Conservation (phyloP, 768 basidiomycete genomes). For the Exsudoporus frostii region DNA sequence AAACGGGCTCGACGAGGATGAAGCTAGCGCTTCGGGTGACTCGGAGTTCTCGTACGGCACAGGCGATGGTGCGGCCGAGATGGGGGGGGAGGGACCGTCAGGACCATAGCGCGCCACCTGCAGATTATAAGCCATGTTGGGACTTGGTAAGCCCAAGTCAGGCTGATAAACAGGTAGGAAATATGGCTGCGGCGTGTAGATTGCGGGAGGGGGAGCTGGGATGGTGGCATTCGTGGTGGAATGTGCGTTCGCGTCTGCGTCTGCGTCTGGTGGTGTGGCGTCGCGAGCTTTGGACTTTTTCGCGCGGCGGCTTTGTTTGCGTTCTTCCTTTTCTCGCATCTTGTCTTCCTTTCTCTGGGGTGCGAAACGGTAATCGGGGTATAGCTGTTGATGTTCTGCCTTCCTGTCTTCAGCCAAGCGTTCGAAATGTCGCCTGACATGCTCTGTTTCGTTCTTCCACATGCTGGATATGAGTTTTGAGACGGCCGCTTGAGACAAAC, state of each 20-base stretch:
- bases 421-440: slow-evolving; percentile 50
- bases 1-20: slow-evolving; percentile 15
- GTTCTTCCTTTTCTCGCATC: slow-evolving; percentile 37
- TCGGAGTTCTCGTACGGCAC: slow-evolving; percentile 15
- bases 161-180: slow-evolving; percentile 1
- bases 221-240: not conserved
- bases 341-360: slow-evolving; percentile 56
- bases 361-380: slow-evolving; percentile 56
- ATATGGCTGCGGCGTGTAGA: not conserved
- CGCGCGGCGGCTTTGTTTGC: slow-evolving; percentile 31
- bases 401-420: slow-evolving; percentile 51
- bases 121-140: slow-evolving; percentile 23
- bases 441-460: slow-evolving; percentile 58
- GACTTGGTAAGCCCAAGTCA: slow-evolving; percentile 12
- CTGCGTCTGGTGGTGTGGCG: slow-evolving; percentile 8
- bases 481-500: slow-evolving; percentile 55
- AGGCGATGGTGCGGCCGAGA: slow-evolving; percentile 51
- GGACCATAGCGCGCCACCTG: slow-evolving; percentile 30
- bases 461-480: slow-evolving; percentile 59
- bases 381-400: slow-evolving; percentile 45
- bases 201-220: not conserved
- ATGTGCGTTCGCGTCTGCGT: not conserved
- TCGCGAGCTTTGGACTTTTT: slow-evolving; percentile 21
- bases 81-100: slow-evolving; percentile 50
- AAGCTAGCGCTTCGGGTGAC: slow-evolving; percentile 10